Conservation (phyloP, 371 early-diverging fungal species). For the Apophysomyces elegans region DNA sequence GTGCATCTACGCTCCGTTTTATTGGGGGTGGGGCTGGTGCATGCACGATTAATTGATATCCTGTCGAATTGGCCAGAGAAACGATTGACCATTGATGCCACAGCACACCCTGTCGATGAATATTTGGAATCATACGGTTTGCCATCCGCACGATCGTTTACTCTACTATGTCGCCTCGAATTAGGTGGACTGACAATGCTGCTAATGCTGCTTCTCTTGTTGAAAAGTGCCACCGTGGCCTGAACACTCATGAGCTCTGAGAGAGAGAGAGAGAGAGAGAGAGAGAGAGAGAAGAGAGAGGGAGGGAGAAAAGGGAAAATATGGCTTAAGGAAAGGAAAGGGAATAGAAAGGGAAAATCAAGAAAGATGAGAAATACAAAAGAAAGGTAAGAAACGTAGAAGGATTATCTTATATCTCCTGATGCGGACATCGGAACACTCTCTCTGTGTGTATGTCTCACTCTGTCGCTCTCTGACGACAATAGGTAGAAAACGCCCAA, state of each 20-base stretch:
- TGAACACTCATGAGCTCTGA: not conserved
- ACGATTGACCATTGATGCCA: not conserved
- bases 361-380: too few relatives aligned
- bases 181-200: not conserved
- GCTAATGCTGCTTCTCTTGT: not conserved
- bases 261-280: not conserved
- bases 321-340: too few relatives aligned
- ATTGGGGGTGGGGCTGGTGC: not conserved
- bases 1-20: not conserved
- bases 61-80: not conserved
- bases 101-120: not conserved
- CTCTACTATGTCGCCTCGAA: not conserved
- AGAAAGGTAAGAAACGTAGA: not conserved
- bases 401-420: not conserved
- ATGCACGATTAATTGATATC: not conserved
- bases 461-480: not conserved
- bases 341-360: too few relatives aligned
- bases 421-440: not conserved
- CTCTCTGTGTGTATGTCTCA: too few relatives aligned
- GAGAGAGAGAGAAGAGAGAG: too few relatives aligned
- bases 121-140: not conserved
- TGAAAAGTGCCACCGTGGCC: conserved; percentile 4
- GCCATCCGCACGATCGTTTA: not conserved
- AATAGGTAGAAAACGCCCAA: not conserved
- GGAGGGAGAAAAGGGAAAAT: not conserved